A percentile compares a stretch with the other conserved stretches of the same genome.
These are phyloP conservation scores for Phialophora macrospora DNA, from an alignment of 2,329 filamentous ascomycete genomes.

Conservation along the genomic window DNA sequence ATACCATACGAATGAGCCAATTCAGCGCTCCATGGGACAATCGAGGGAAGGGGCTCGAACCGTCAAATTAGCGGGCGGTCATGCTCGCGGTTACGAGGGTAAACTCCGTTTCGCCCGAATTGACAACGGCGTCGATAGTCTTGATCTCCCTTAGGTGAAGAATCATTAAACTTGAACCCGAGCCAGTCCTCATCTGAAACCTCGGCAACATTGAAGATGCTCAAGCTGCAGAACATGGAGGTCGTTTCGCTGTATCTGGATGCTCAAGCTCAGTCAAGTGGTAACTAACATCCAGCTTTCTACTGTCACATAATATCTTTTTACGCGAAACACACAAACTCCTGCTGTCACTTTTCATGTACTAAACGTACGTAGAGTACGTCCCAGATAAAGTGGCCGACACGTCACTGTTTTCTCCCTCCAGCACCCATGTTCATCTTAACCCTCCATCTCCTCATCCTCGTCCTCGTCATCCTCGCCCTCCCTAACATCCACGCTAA, in stretches of 20 bases:
- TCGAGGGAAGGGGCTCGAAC: too few relatives aligned
- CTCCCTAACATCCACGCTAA: constrained; percentile 83
- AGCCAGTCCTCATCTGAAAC: not conserved
- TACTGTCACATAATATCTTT: not conserved
- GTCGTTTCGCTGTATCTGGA: not conserved
- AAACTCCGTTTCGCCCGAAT: too few relatives aligned
- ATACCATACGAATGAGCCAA: too few relatives aligned
- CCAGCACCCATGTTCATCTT: not conserved
- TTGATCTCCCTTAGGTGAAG: too few relatives aligned
- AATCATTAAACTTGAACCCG: too few relatives aligned
- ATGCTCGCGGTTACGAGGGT: too few relatives aligned
- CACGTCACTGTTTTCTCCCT: not conserved
- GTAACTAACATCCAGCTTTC: not conserved
- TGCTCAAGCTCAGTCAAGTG: not conserved
- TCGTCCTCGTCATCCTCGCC: constrained; percentile 89
- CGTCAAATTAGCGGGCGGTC: too few relatives aligned
- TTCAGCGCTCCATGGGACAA: too few relatives aligned
- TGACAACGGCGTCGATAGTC: too few relatives aligned
- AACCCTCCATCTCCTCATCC: constrained; percentile 44
- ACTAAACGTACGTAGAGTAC: not conserved
- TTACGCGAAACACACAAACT: not conserved
- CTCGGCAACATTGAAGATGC: not conserved
- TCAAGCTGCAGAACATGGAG: not conserved
- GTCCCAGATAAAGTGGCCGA: not conserved
- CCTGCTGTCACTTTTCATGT: not conserved